These are phyloP conservation scores for Phaeomoniella chlamydospora DNA, from an alignment of 2,329 filamentous ascomycete species.

Conservation along the genomic window DNA sequence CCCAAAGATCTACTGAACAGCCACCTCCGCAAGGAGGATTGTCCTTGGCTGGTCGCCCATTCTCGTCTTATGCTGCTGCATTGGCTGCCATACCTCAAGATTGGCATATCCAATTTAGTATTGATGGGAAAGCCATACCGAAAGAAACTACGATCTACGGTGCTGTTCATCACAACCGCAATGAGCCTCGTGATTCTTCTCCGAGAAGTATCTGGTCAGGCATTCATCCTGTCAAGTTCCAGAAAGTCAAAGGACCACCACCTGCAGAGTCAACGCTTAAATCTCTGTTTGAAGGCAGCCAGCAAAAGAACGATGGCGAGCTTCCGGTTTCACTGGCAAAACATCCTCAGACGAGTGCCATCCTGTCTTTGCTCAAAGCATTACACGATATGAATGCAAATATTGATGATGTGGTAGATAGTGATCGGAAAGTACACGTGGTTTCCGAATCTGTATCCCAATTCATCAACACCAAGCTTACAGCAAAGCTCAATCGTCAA, in stretches of 20 bases:
- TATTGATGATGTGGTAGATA: conserved; percentile 74
- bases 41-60: conserved; percentile 40
- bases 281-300: conserved; percentile 1
- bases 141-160: conserved; percentile 95
- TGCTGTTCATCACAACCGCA: conserved; percentile 64
- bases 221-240: conserved; percentile 84
- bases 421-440: conserved; percentile 42
- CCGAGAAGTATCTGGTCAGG: conserved; percentile 77
- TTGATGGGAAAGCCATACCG: conserved; percentile 68
- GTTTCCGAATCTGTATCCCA: conserved; percentile 73
- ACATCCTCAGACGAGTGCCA: conserved; percentile 71
- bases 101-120: conserved; percentile 93
- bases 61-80: conserved; percentile 68
- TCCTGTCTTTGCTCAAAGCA: conserved; percentile 75
- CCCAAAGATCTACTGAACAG: conserved; percentile 10
- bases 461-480: conserved; percentile 97
- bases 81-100: conserved; percentile 71
- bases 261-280: conserved; percentile 54
- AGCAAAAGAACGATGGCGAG: conserved; percentile 32
- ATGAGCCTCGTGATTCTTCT: conserved; percentile 48
- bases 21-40: conserved; percentile 16
- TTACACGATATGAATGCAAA: conserved; percentile 88
- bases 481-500: conserved; percentile 92
- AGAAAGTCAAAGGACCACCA: conserved; percentile 68
- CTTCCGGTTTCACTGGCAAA: conserved; percentile 71